Base-by-base conservation (phyloP, 164 flowering plant genomes). In the Buxus sempervirens region DNA sequence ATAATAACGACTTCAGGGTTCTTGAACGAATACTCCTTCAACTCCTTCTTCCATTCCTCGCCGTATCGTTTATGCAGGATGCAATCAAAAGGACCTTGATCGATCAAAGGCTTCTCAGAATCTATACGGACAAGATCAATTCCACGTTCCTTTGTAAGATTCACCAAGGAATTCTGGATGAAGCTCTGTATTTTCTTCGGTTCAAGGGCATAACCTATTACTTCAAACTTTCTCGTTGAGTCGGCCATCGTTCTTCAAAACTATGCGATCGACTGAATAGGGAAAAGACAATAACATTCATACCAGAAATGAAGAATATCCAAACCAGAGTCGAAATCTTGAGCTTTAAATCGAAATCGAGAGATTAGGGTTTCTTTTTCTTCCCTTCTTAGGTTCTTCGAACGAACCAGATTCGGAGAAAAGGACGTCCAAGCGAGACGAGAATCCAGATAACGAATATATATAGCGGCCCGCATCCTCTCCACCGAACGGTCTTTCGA, bases 131-230 rank as follows among this genome's bases (percentile, higher is more conserved):
- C 13, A 45, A 45, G 51, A 45, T 45, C 51, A 45, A 45, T 45
- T 5, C 51, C 51, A 45, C 51, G 51, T 15, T 45, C 51, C 51
- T 45, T 45, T 15, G 51, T 15, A 45, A 45, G 51, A 45, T 45
- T 45, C 51, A 45, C 51, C 51, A 45, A 15, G 12, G 51, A 45
- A 45, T 1, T 1, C 51, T 45, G 51, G 13, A 45, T 45, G 51
- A 45, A 45, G 12, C 51, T 45, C 51, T 45, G 14, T 15, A 5
- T 6, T 45, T 45, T 45, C 51, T 45, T 45, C 13, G 51, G 51
- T 15, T 6, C 51, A 76, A 60, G 74, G 62, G 67, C 22, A 21
- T 16, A 45, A 45, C 51, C 51, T 45, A n/a, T n/a, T n/a, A 45
- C 18, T 58, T 8, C n/a, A 16, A 26, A 58, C n/a, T 38, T 26